These are phyloP conservation scores for Clavariopsis aquatica DNA, from an alignment of 495 filamentous ascomycete genomes.

Conservation along the genomic window DNA sequence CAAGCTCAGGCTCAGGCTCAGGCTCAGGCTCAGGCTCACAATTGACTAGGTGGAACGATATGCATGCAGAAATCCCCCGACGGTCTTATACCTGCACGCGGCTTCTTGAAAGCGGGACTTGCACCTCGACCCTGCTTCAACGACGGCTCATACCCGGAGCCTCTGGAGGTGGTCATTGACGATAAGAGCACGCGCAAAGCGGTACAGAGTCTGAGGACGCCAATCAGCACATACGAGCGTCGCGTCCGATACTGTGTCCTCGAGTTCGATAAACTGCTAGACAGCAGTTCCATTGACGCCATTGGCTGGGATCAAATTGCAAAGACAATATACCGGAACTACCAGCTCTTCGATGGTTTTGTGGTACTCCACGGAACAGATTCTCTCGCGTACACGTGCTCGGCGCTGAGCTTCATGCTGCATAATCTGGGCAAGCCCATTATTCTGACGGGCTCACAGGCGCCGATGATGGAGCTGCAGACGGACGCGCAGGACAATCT, in stretches of 20 bases:
- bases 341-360: constrained; percentile 89
- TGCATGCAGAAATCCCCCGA: constrained; percentile 72
- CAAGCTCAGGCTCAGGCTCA: not conserved
- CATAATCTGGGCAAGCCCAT: constrained; percentile 89
- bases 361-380: constrained; percentile 97
- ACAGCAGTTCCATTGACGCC: constrained; percentile 89
- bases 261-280: constrained; percentile 84
- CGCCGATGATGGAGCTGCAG: constrained; percentile 88
- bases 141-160: constrained; percentile 65
- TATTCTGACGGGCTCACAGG: constrained; percentile 87
- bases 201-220: constrained; percentile 71
- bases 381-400: constrained; percentile 87
- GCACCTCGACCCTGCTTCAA: constrained; percentile 86
- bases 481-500: constrained; percentile 97
- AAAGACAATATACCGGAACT: constrained; percentile 67
- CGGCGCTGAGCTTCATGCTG: constrained; percentile 93
- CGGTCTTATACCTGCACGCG: constrained; percentile 55
- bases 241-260: constrained; percentile 83
- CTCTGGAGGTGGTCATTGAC: constrained; percentile 58
- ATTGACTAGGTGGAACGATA: constrained; percentile 71
- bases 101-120: constrained; percentile 83
- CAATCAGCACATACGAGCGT: constrained; percentile 74
- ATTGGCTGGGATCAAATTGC: constrained; percentile 91
- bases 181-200: constrained; percentile 48
- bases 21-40: not conserved